Conservation (phyloP, 1,284 basidiomycete species). For the Sanghuangporus weigelae region DNA sequence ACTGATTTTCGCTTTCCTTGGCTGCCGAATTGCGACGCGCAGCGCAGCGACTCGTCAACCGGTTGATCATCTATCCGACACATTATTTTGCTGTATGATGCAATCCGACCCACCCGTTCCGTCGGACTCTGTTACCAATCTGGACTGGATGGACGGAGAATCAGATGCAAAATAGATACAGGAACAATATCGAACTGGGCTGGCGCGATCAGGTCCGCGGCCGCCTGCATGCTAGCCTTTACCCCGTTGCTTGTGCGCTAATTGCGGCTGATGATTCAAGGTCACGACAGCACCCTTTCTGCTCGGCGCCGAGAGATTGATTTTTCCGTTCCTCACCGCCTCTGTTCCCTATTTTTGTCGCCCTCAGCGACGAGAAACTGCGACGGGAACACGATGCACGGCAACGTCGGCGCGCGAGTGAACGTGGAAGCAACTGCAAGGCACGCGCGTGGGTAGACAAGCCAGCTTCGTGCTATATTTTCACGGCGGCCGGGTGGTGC, state of each 20-base stretch:
- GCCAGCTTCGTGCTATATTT: not conserved
- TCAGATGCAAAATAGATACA: not conserved
- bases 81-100: not conserved
- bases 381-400: not conserved
- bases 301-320: not conserved
- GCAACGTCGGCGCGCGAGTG: not conserved
- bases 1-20: not conserved
- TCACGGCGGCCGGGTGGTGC: not conserved
- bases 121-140: not conserved
- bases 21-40: not conserved
- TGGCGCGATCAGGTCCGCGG: conserved; percentile 3
- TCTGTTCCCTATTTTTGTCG: not conserved
- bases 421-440: not conserved
- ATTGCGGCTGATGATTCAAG: not conserved
- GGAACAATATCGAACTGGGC: not conserved
- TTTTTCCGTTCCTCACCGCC: not conserved
- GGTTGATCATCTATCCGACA: not conserved
- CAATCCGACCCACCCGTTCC: not conserved
- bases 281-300: not conserved
- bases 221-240: not conserved
- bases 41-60: not conserved
- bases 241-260: not conserved
- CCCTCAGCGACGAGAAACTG: not conserved
- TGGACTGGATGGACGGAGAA: not conserved
- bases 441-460: not conserved